Evolutionary conservation across 371 early-diverging fungal genomes (phyloP), one percentile per base, ranked within the genome.

Genomic region (Rhizopus delemar): DNA sequence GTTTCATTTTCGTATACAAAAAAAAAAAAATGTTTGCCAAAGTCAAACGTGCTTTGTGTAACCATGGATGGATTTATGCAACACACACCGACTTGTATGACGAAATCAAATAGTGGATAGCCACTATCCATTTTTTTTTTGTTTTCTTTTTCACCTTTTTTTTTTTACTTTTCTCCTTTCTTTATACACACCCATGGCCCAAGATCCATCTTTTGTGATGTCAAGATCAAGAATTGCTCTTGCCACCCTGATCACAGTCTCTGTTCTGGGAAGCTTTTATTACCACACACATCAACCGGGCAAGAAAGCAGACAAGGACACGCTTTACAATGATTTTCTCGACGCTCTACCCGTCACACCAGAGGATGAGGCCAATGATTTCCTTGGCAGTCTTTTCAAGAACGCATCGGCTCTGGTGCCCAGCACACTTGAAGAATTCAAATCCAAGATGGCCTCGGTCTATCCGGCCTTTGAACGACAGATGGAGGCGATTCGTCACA

Each of bases 381-480:
- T 66, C 11, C 31, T 66, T 3, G 49, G 57, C 41, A 57, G 36
- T n/a, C 15, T 66, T 0, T 66, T 66, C 36, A 45, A 45, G 46
- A 22, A 13, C 13, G 22, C 51, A 0, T 41, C 52, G 2, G 59
- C 45, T 16, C n/a, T 53, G 2, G 57, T 64, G 9, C 65, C 68
- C 13, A 53, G 64, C 13, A 39, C 65, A 1, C 31, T 68, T 1
- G 72, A 71, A 35, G 65, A 66, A 22, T 33, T 74, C 33, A 66
- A 63, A 12, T 39, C 45, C 13, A 59, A 62, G 8, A 57, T 72
- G 33, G 39, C 62, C 2, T 36, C 56, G 4, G 28, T 74, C 8
- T 71, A 74, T 49, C 66, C 72, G 0, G 34, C 46, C 3, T 70
- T 75, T 41, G 53, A 66, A 15, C 46, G 29, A 11, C 76, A 75